Conservation (phyloP, 805 yeast genomes). For the Kazachstania kunashirensis region DNA sequence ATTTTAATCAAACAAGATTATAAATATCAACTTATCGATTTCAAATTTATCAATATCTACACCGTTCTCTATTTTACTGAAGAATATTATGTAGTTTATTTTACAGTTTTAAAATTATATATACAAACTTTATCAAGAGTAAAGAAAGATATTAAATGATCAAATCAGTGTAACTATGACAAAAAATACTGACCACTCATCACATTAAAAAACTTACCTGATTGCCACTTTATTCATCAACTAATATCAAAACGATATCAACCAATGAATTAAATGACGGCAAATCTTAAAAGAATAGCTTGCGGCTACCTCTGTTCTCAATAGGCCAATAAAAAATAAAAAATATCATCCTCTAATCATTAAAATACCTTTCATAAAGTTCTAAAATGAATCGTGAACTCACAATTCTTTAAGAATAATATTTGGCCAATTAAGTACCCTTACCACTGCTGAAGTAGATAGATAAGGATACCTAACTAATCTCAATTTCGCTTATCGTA, state of each 20-base stretch:
- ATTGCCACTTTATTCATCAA: constrained; percentile 3
- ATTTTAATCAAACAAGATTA: constrained; percentile 2
- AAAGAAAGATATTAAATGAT: not conserved
- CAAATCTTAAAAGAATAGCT: constrained; percentile 11
- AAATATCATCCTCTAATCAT: constrained; percentile 25
- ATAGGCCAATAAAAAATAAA: constrained; percentile 25
- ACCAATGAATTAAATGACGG: constrained; percentile 7
- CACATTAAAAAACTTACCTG: constrained; percentile 41
- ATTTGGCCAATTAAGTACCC: no score
- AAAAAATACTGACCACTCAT: constrained; percentile 44
- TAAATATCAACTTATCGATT: no score
- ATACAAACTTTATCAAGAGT: no score
- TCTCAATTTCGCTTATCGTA: no score
- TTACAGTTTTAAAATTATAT: no score
- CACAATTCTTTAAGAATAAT: not conserved
- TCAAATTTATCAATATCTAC: no score
- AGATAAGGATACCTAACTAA: no score
- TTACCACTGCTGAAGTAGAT: no score
- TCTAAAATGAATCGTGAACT: not conserved
- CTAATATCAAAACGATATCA: constrained; percentile 17
- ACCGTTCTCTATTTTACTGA: not conserved
- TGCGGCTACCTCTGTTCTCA: constrained; percentile 23
- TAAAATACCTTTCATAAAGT: not conserved
- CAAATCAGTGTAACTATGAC: constrained; percentile 46
- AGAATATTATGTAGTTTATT: not conserved